Percentiles rank a stretch among this genome's conserved stretches.
Conservation (phyloP, 805 yeast species). For the Kodamaea fukazawae region DNA sequence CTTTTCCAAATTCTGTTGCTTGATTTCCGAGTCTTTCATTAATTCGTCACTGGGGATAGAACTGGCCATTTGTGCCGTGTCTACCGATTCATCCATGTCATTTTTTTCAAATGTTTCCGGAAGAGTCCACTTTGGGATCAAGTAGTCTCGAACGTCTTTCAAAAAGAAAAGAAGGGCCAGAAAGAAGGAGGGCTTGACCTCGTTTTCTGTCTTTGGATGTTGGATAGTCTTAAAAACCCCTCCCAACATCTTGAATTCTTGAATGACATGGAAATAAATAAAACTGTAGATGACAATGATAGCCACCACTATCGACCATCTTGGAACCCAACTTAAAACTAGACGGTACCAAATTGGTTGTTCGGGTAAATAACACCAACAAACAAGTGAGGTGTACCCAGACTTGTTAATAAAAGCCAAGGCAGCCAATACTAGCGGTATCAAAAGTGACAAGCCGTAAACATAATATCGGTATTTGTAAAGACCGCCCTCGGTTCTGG, state of each 20-base stretch:
- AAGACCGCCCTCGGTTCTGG: slow-evolving; percentile 67
- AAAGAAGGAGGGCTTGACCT: slow-evolving; percentile 31
- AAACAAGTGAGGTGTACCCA: slow-evolving; percentile 55
- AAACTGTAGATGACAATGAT: slow-evolving; percentile 65
- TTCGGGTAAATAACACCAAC: slow-evolving; percentile 79
- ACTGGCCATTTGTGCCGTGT: slow-evolving; percentile 12
- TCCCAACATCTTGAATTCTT: slow-evolving; percentile 56
- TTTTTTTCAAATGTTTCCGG: slow-evolving; percentile 24
- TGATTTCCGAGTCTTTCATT: slow-evolving; percentile 42
- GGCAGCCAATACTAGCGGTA: slow-evolving; percentile 69
- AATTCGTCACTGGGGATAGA: slow-evolving; percentile 15
- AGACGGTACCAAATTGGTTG: slow-evolving; percentile 70
- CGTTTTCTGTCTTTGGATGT: slow-evolving; percentile 12
- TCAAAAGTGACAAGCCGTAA: slow-evolving; percentile 53
- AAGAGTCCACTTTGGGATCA: slow-evolving; percentile 27
- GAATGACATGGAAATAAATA: slow-evolving; percentile 69
- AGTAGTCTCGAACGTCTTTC: slow-evolving; percentile 18
- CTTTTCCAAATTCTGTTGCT: slow-evolving; percentile 56
- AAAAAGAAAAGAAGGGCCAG: slow-evolving; percentile 32
- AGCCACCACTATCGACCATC: slow-evolving; percentile 62
- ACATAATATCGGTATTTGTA: slow-evolving; percentile 56
- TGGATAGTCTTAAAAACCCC: slow-evolving; percentile 41
- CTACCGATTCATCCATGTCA: slow-evolving; percentile 16
- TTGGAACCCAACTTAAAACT: slow-evolving; percentile 77
- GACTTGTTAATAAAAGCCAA: slow-evolving; percentile 58